phyloP scores from a whole-genome alignment of 371 early-diverging fungal genomes.

The Conidiobolus incongruus region DNA sequence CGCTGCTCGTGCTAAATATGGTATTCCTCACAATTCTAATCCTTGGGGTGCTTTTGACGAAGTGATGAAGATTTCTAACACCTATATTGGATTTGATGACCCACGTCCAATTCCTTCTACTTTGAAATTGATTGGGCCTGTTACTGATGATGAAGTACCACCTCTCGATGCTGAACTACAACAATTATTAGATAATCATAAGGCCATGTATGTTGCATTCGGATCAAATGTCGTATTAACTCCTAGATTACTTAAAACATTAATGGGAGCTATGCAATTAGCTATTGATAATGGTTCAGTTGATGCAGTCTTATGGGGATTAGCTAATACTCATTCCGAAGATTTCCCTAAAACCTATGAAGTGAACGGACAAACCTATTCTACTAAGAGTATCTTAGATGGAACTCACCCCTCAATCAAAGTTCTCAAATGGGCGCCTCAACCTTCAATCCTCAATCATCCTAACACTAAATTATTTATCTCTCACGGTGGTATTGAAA shows the following conservation, averaged over 20 bases:
- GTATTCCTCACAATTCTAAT: background rate
- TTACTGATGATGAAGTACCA: background rate
- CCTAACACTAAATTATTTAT: too few relatives aligned
- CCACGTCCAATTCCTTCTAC: background rate
- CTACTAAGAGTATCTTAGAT: background rate
- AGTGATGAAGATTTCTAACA: background rate
- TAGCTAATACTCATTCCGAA: background rate
- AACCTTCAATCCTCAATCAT: too few relatives aligned
- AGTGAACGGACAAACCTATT: background rate
- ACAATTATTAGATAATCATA: background rate
- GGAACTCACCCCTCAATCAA: too few relatives aligned
- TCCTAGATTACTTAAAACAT: too few relatives aligned
- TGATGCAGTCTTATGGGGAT: background rate
- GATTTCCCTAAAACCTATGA: background rate
- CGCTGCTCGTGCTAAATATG: background rate
- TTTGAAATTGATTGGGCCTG: slow-evolving; percentile 1
- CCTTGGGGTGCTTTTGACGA: background rate
- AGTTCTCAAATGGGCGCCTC: too few relatives aligned
- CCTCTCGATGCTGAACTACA: background rate
- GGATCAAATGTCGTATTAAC: background rate
- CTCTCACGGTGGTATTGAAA: background rate
- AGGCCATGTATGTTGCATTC: slow-evolving; percentile 1
- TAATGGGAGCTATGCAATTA: too few relatives aligned
- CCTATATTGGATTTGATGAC: background rate
- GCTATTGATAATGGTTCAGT: background rate